Conservation (phyloP, 768 basidiomycete species). For the Suillus discolor region DNA sequence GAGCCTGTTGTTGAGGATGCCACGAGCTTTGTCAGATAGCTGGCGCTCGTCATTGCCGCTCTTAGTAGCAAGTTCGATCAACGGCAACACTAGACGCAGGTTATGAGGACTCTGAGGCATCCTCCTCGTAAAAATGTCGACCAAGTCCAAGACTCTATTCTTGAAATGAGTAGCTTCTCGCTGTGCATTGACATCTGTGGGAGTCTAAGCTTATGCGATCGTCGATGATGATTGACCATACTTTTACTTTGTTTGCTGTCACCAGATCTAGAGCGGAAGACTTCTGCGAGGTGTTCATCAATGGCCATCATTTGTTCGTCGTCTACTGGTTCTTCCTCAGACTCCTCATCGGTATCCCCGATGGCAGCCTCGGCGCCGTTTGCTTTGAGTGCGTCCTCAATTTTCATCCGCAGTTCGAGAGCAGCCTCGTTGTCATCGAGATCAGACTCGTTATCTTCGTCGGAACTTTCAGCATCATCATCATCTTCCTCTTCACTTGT, state of each 20-base stretch:
- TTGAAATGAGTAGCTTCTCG: slow-evolving; percentile 96
- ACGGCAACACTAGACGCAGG: slow-evolving; percentile 68
- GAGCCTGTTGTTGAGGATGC: slow-evolving; percentile 74
- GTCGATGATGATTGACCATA: slow-evolving; percentile 24
- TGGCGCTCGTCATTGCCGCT: slow-evolving; percentile 80
- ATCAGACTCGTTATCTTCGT: slow-evolving; percentile 40
- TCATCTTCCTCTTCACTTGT: slow-evolving; percentile 40
- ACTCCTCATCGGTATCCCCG: slow-evolving; percentile 54
- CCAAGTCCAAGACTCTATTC: slow-evolving; percentile 92
- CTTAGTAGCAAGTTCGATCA: slow-evolving; percentile 72
- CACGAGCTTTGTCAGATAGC: slow-evolving; percentile 84
- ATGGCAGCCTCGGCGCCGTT: slow-evolving; percentile 60
- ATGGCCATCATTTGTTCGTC: slow-evolving; percentile 99
- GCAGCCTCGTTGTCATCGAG: slow-evolving; percentile 51
- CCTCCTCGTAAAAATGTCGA: slow-evolving; percentile 81
- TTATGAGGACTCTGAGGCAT: slow-evolving; percentile 74
- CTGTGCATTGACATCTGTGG: slow-evolving; percentile 64
- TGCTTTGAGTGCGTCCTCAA: slow-evolving; percentile 60
- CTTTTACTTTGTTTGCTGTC: slow-evolving; percentile 69
- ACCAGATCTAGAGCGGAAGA: slow-evolving; percentile 71
- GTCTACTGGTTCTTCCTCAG: slow-evolving; percentile 79
- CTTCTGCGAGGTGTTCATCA: slow-evolving; percentile 87
- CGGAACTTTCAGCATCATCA: slow-evolving; percentile 34
- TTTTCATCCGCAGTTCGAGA: slow-evolving; percentile 64
- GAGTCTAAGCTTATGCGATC: slow-evolving; percentile 4